Evolutionary conservation across 371 early-diverging fungal genomes (phyloP).

Genomic region (Mortierella sp.): DNA sequence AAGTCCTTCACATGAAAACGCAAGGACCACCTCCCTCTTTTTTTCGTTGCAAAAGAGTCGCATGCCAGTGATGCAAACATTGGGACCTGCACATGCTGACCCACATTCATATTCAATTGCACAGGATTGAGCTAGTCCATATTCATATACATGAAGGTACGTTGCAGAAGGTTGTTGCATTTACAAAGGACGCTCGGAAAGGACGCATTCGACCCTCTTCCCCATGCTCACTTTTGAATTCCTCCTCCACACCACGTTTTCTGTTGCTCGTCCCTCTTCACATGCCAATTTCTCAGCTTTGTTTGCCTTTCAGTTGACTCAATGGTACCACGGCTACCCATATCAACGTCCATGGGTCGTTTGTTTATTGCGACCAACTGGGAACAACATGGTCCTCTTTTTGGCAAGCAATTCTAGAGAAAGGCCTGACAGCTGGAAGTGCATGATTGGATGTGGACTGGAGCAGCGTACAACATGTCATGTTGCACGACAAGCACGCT

Average conservation of each 20-base stretch:
- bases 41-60: neutral
- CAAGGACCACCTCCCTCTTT: slow-evolving; percentile 28
- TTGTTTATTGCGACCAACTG: too few relatives aligned
- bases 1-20: slow-evolving; percentile 31
- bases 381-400: slow-evolving; percentile 14
- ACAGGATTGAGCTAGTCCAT: too few relatives aligned
- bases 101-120: too few relatives aligned
- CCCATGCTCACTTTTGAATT: slow-evolving; percentile 6
- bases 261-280: slow-evolving; percentile 13
- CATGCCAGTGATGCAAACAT: slow-evolving; percentile 5
- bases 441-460: too few relatives aligned
- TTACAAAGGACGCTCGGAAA: too few relatives aligned
- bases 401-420: slow-evolving; percentile 8
- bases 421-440: too few relatives aligned
- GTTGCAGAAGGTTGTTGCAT: too few relatives aligned
- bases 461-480: too few relatives aligned
- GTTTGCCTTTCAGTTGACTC: slow-evolving; percentile 4
- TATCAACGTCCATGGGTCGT: too few relatives aligned
- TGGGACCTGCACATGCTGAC: neutral
- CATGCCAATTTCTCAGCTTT: slow-evolving; percentile 48
- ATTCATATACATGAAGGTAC: too few relatives aligned
- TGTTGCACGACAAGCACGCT: too few relatives aligned
- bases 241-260: slow-evolving; percentile 23
- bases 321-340: too few relatives aligned
- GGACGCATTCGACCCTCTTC: neutral